Base-by-base conservation (phyloP, 2,329 filamentous ascomycete genomes). In the Alternaria sp. region DNA sequence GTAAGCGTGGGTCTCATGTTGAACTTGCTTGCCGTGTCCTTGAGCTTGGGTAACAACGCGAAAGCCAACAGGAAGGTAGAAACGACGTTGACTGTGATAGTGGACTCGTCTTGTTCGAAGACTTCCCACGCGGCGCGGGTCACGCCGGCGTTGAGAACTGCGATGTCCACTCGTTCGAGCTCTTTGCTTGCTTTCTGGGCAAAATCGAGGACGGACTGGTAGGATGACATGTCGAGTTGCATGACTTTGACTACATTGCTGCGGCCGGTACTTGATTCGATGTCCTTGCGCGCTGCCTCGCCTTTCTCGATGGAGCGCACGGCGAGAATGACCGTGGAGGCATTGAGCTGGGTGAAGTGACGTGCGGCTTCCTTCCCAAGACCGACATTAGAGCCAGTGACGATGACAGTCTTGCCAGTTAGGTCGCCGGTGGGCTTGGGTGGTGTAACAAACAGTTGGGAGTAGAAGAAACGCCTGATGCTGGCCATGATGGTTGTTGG, bases 321-420 rank as follows among this genome's bases (percentile, higher is more conserved):
- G 4, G 81, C 82, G 17, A 86, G 73, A 58, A 86, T 83, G 25
- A 86, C 74, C 25, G 78, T 81, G 1, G 73, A 73, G 12, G 81
- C 79, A 5, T 79, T 76, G 6, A 84, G 76, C 0, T 72, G 67
- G 1, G 81, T 78, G 45, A 83, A 77, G 63, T 85, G 82, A 1
- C 75, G 74, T 1, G 81, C 80, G 6, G 83, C 81, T 72, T 85
- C 82, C 47, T 80, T 76, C 13, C 84, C 84, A 0, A 86, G 78
- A 4, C 83, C 84, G 7, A 77, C 73, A 58, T 85, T 85, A 3
- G 81, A 79, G 45, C 84, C 84, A 0, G 84, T 86, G 1, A 85
- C 78, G 45, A 85, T 78, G 62, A 83, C 72, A 0, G 81, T 82
- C 59, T 83, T 77, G 26, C 77, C 80, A 2, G 55, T 54, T 15